A percentile compares a stretch with the other conserved stretches of the same genome.
These are phyloP conservation scores for Cercospora janseana DNA, from an alignment of 2,329 filamentous ascomycete genomes.

Conservation along the genomic window DNA sequence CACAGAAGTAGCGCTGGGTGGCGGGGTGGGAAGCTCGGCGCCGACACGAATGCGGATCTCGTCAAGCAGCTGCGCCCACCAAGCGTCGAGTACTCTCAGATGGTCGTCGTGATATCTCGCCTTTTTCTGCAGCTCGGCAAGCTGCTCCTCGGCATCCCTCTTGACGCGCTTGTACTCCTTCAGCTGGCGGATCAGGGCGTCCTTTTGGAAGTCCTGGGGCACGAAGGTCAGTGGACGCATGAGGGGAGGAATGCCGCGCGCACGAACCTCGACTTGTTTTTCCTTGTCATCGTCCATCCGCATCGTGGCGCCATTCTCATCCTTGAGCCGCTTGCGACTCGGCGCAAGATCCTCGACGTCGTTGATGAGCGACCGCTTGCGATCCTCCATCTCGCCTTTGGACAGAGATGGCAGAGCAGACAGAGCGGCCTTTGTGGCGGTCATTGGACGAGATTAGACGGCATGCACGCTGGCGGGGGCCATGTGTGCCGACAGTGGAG, in stretches of 20 bases:
- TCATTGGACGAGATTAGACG: conserved; percentile 28
- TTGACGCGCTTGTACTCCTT: conserved; percentile 95
- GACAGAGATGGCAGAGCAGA: conserved; percentile 66
- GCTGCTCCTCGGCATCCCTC: conserved; percentile 71
- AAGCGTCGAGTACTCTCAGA: conserved; percentile 82
- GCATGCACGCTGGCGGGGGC: conserved; percentile 8
- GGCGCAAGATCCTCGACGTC: conserved; percentile 80
- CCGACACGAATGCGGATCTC: conserved; percentile 47
- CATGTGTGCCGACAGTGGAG: conserved; percentile 9
- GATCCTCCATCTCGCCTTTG: conserved; percentile 97
- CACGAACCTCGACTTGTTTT: conserved; percentile 69
- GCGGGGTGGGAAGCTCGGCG: conserved; percentile 37
- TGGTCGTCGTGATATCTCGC: conserved; percentile 88
- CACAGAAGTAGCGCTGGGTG: conserved; percentile 32
- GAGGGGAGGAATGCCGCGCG: conserved; percentile 3
- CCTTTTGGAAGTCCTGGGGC: conserved; percentile 81
- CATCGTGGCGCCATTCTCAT: conserved; percentile 70
- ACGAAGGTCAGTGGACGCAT: conserved; percentile 6
- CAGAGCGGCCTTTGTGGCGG: conserved; percentile 29
- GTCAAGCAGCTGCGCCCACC: conserved; percentile 75
- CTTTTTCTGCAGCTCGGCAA: conserved; percentile 76
- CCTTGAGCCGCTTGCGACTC: conserved; percentile 78
- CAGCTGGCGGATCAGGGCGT: conserved; percentile 96
- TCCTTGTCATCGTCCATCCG: conserved; percentile 68
- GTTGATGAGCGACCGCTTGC: conserved; percentile 86